Conservation (phyloP, 768 basidiomycete genomes). For the Mycena epipterygia region DNA sequence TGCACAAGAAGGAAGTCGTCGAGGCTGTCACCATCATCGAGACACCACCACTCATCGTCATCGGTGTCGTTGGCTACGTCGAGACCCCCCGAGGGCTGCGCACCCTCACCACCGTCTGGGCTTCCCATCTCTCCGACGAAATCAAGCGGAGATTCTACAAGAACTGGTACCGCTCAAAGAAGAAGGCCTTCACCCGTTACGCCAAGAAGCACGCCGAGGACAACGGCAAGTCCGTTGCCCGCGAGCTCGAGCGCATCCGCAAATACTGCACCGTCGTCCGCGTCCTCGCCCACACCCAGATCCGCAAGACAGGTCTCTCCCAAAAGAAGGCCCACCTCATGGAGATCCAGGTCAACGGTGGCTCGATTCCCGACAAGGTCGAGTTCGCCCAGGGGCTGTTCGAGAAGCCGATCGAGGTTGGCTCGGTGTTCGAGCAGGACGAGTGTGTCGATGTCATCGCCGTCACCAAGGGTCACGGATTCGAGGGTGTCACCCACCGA, state of each 20-base stretch:
- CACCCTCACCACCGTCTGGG: slow-evolving; percentile 99
- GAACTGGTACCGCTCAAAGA: slow-evolving; percentile 99
- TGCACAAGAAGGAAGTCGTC: slow-evolving; percentile 99
- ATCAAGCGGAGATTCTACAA: slow-evolving; percentile 99
- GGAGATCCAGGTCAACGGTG: slow-evolving; percentile 99
- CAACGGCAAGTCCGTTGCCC: slow-evolving; percentile 89
- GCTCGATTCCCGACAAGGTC: slow-evolving; percentile 96
- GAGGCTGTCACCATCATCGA: slow-evolving; percentile 97
- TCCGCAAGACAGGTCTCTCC: slow-evolving; percentile 95
- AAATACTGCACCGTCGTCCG: slow-evolving; percentile 99
- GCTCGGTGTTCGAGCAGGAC: slow-evolving; percentile 93
- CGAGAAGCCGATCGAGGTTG: slow-evolving; percentile 94
- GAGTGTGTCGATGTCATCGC: slow-evolving; percentile 97
- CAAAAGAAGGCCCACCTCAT: slow-evolving; percentile 99
- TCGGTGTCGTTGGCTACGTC: slow-evolving; percentile 99
- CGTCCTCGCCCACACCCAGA: slow-evolving; percentile 98
- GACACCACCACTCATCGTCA: slow-evolving; percentile 95
- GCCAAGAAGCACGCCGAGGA: slow-evolving; percentile 99
- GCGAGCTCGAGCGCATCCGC: slow-evolving; percentile 99
- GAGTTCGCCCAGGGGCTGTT: slow-evolving; percentile 94
- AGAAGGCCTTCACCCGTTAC: slow-evolving; percentile 99
- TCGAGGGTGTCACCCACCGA: slow-evolving; percentile 99
- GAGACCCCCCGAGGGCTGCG: slow-evolving; percentile 99
- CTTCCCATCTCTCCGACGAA: slow-evolving; percentile 97
- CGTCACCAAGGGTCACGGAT: slow-evolving; percentile 99